A percentile compares a stretch with the other conserved stretches of the same genome.
Conservation (phyloP, 805 yeast species). For the Hagleromyces aurorensis region DNA sequence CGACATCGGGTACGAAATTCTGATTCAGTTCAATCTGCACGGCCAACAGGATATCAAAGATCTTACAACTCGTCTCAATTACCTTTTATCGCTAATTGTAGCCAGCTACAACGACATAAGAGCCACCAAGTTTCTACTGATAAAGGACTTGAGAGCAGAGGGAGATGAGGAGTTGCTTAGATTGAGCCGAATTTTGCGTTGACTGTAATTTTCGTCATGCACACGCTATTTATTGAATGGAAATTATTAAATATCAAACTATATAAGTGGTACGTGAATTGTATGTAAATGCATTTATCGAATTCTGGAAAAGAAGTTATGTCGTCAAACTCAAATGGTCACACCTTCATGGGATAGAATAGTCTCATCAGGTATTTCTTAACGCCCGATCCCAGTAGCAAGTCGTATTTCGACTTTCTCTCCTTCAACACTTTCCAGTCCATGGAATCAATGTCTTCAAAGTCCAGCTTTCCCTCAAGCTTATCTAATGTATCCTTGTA, state of each 20-base stretch:
- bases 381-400: slow-evolving; percentile 13
- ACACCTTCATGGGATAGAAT: slow-evolving; percentile 22
- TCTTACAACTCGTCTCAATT: slow-evolving; percentile 28
- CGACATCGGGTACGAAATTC: slow-evolving; percentile 29
- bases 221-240: no score
- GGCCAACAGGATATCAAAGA: slow-evolving; percentile 19
- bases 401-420: slow-evolving; percentile 13
- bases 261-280: slow-evolving; percentile 1
- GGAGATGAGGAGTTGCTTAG: slow-evolving; percentile 40
- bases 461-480: not conserved
- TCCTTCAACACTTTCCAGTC: slow-evolving; percentile 7
- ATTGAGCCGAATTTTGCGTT: slow-evolving; percentile 36
- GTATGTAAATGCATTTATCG: not conserved
- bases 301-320: not conserved
- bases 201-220: no score
- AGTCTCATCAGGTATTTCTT: slow-evolving; percentile 21
- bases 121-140: slow-evolving; percentile 35
- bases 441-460: not conserved
- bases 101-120: slow-evolving; percentile 39
- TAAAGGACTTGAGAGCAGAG: slow-evolving; percentile 48
- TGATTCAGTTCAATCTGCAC: slow-evolving; percentile 26
- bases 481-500: slow-evolving; percentile 1
- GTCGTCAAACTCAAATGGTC: slow-evolving; percentile 1
- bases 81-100: slow-evolving; percentile 36
- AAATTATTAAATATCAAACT: not conserved